Base-by-base conservation (phyloP, 2,329 filamentous ascomycete species). In the Cercospora nicotianae region DNA sequence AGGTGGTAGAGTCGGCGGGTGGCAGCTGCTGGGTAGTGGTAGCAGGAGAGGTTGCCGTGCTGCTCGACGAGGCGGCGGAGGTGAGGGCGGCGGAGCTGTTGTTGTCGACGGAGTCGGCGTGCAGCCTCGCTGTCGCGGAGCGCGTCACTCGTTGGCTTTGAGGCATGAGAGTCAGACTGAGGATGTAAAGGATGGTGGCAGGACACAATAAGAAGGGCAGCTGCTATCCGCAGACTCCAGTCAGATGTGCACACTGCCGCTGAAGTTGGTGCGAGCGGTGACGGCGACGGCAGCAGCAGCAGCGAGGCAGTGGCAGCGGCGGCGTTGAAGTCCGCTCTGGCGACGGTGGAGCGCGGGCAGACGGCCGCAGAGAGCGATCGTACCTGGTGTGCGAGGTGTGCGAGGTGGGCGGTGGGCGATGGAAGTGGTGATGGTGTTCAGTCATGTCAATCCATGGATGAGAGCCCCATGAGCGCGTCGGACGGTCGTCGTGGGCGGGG, bases 81-180 rank as follows among this genome's bases (percentile, higher is more conserved):
- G 66, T 57, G 61, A 51, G 23, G 71, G 77, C 72, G 75, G 77
- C 57, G 73, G 83, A 79, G 76, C 65, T 66, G 30, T 69, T 69
- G 68, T 70, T 57, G 65, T 65, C 57, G 60, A 64, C 62, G 64
- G 63, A 59, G 64, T 62, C 63, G 66, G 69, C 64, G 57, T 66
- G 92, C 87, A 92, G 90, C 86, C 93, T 93, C 84, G 94, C 91
- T 81, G 94, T 69, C 64, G 73, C 67, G 63, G 72, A 70, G 66
- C 72, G 72, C 60, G 70, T 72, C 31, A 73, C 53, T 66, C 72
- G 72, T 67, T 72, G 70, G 66, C 70, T 73, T 70, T 68, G 64
- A 72, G 70, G 69, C 72, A 73, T 73, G 64, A 69, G 65, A 65
- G 72, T 73, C 69, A 73, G 61, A 64, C 51, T 64, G 61, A 57